Evolutionary conservation across 1,139 yeast species (phyloP), one percentile per base, ranked within the genome.

Genomic region (Sugiyamaella pinicola): DNA sequence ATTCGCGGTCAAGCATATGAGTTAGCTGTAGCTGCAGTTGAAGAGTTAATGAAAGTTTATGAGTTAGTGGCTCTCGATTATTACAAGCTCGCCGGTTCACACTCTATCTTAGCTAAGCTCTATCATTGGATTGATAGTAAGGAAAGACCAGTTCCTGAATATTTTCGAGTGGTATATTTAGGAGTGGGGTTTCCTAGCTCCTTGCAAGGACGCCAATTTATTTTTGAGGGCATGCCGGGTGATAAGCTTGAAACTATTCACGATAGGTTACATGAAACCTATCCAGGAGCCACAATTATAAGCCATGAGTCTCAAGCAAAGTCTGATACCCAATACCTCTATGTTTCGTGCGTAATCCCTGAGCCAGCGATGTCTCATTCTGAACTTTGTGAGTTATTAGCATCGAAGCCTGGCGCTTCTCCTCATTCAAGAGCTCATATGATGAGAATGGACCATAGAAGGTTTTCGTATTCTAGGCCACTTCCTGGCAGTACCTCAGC

Each of bases 231-330:
- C 12, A 75, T 83, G 51, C 91, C 96, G 24, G 89, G 87, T 71
- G 96, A 89, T 66, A 95, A 87, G 68, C 84, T 89, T 53, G 84
- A 90, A 4, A 84, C 95, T 1, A 85, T 89, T 66, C 91, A 87
- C 62, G 89, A 85, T 63, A 77, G 96, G 61, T 73, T 89, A 58
- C 77, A 84, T 63, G 80, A 83, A 65, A 72, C 87, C 46, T 87
- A 87, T 68, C 95, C 95, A 22, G 96, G 96, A 49, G 89, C 96
- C 1, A 79, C 85, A 55, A 82, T 88, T 56, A 75, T 88, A 28
- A 74, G 82, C 46, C 82, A 80, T 58, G 91, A 85, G 64, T 74
- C 75, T n/a, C 86, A 84, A 59, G 86, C 85, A 2, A 74, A 72
- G 24, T 84, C 83, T 40, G 78, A 84, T 43, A 96, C 96, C 46